A percentile compares a stretch with the other conserved stretches of the same genome.
Evolutionary conservation across 805 yeast species (phyloP).

Genomic region (Clavispora phyllophila): DNA sequence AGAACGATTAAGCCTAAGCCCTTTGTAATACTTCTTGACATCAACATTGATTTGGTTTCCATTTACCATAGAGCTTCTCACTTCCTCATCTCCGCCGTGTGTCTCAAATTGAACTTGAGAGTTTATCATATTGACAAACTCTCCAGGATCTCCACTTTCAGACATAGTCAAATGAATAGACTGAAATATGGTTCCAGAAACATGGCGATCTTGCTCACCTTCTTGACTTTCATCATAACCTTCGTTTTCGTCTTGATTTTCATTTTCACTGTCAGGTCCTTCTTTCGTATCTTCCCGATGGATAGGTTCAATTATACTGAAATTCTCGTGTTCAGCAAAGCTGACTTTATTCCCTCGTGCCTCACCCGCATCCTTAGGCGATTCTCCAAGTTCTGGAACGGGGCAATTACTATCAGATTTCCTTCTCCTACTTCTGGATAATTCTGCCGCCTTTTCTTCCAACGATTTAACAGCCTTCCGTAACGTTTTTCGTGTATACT

Average conservation of each 20-base stretch:
- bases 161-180: conserved; percentile 72
- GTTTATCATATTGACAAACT: conserved; percentile 51
- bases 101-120: conserved; percentile 26
- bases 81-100: neutral
- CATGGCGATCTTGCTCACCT: neutral
- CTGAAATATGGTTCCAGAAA: conserved; percentile 63
- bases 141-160: conserved; percentile 39
- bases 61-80: neutral
- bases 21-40: conserved; percentile 33
- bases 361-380: neutral
- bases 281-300: conserved; percentile 1
- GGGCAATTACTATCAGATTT: neutral
- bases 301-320: neutral
- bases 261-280: neutral
- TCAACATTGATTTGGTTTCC: conserved; percentile 20
- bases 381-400: neutral
- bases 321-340: neutral
- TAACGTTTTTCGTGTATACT: conserved; percentile 64
- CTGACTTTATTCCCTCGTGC: neutral
- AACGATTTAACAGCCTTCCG: conserved; percentile 59
- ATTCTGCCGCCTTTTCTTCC: conserved; percentile 41
- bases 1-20: conserved; percentile 62
- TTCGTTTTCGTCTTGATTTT: neutral
- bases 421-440: conserved; percentile 5
- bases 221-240: conserved; percentile 6